Evolutionary conservation across 164 flowering plant species (phyloP).

Genomic region (Platanus orientalis): DNA sequence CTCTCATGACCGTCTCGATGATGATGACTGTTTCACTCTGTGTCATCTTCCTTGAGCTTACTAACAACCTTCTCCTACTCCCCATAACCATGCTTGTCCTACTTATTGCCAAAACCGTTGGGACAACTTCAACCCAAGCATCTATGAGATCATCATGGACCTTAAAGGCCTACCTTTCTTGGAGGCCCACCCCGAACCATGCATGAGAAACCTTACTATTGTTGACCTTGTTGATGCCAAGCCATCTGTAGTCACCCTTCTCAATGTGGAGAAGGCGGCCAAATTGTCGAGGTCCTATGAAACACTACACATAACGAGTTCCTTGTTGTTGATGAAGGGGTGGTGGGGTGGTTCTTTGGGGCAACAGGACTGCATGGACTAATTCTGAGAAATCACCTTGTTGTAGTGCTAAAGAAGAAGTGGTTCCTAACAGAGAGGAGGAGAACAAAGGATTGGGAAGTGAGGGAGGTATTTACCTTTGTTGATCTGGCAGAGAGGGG

Average conservation of each 20-base stretch:
- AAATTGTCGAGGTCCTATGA: slow-evolving; percentile 59
- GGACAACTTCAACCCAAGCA: slow-evolving; percentile 81
- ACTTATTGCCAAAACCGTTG: slow-evolving; percentile 83
- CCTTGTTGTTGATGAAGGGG: slow-evolving; percentile 69
- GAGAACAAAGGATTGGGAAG: slow-evolving; percentile 79
- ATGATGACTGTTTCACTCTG: slow-evolving; percentile 96
- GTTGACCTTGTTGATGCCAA: slow-evolving; percentile 80
- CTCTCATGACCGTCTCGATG: slow-evolving; percentile 95
- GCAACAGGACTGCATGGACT: slow-evolving; percentile 71
- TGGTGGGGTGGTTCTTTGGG: slow-evolving; percentile 28
- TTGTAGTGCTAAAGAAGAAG: slow-evolving; percentile 64
- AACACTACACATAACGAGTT: slow-evolving; percentile 83
- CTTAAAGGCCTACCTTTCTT: slow-evolving; percentile 86
- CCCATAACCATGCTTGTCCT: slow-evolving; percentile 91
- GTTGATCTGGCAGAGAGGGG: slow-evolving; percentile 75
- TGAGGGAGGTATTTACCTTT: slow-evolving; percentile 52
- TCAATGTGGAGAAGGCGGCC: slow-evolving; percentile 77
- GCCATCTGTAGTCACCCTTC: slow-evolving; percentile 54
- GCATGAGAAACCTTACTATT: slow-evolving; percentile 84
- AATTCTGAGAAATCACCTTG: slow-evolving; percentile 65
- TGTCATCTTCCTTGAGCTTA: slow-evolving; percentile 92
- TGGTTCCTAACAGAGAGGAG: slow-evolving; percentile 62
- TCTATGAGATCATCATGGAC: slow-evolving; percentile 76
- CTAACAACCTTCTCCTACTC: slow-evolving; percentile 80
- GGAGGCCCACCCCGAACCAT: slow-evolving; percentile 82